Conservation (phyloP, 495 filamentous ascomycete genomes). For the Penicillium flavigenum region DNA sequence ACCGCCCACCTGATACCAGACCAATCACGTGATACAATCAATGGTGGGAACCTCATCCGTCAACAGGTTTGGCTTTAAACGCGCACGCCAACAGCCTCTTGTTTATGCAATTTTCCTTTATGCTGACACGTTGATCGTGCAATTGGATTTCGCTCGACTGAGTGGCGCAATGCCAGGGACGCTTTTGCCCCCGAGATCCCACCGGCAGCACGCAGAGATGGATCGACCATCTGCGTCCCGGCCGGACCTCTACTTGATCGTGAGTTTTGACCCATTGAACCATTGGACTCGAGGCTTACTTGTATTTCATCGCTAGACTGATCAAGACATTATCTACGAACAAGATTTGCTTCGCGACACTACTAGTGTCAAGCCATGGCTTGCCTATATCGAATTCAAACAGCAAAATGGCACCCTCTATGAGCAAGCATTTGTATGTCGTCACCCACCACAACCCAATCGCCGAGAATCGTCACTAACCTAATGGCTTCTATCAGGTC, state of each 20-base stretch:
- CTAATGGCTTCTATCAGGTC: constrained; percentile 30
- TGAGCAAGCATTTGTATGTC: constrained; percentile 83
- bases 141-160: constrained; percentile 44
- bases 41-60: constrained; percentile 32
- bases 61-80: constrained; percentile 21
- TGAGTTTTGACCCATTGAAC: constrained; percentile 45
- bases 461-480: constrained; percentile 11
- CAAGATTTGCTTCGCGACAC: constrained; percentile 89
- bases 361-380: constrained; percentile 89
- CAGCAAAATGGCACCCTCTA: constrained; percentile 79
- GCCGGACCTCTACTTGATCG: constrained; percentile 74
- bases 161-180: constrained; percentile 61
- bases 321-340: constrained; percentile 92
- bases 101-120: constrained; percentile 29
- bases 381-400: constrained; percentile 93
- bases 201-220: constrained; percentile 52
- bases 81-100: constrained; percentile 31
- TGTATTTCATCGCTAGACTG: constrained; percentile 49
- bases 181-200: constrained; percentile 55
- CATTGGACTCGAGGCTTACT: constrained; percentile 17
- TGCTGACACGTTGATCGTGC: constrained; percentile 36
- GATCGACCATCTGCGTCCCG: constrained; percentile 47
- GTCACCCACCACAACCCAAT: not conserved
- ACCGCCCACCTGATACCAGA: constrained; percentile 33
- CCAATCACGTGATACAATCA: constrained; percentile 28